Evolutionary conservation across 2,329 filamentous ascomycete species (phyloP).

Genomic region (Aspergillus felis): DNA sequence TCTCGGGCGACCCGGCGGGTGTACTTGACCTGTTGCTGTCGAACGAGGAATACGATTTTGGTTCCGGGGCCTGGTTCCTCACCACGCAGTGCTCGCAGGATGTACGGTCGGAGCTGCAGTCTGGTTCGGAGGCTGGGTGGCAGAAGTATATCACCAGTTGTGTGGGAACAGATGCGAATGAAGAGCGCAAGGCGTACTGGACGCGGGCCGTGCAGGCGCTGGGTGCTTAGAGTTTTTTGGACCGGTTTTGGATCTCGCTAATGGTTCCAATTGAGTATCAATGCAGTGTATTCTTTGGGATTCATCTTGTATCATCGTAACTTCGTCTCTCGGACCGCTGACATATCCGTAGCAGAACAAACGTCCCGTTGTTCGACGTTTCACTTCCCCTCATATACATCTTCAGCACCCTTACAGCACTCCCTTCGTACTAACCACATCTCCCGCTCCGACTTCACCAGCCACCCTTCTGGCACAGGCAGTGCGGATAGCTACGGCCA

Average conservation of each 20-base stretch:
- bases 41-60: constrained; percentile 52
- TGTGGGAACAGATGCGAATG: constrained; percentile 48
- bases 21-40: constrained; percentile 50
- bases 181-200: constrained; percentile 50
- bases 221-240: constrained; percentile 18
- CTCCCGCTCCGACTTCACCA: constrained; percentile 79
- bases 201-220: constrained; percentile 43
- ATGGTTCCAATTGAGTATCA: neutral
- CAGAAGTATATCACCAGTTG: constrained; percentile 52
- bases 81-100: constrained; percentile 49
- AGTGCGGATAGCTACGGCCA: constrained; percentile 77
- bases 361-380: neutral
- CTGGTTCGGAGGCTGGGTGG: constrained; percentile 50
- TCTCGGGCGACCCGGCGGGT: constrained; percentile 37
- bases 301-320: constrained; percentile 1
- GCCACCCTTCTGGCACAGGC: constrained; percentile 70
- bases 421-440: constrained; percentile 94
- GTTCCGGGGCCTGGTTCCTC: constrained; percentile 59
- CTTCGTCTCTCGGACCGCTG: constrained; percentile 3
- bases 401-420: constrained; percentile 55
- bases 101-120: constrained; percentile 44
- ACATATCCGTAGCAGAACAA: constrained; percentile 2
- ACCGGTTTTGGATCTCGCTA: neutral
- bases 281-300: neutral
- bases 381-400: neutral